These are phyloP conservation scores for Coemansia sp. DNA, from an alignment of 192 early-diverging fungal genomes.

Conservation along the genomic window DNA sequence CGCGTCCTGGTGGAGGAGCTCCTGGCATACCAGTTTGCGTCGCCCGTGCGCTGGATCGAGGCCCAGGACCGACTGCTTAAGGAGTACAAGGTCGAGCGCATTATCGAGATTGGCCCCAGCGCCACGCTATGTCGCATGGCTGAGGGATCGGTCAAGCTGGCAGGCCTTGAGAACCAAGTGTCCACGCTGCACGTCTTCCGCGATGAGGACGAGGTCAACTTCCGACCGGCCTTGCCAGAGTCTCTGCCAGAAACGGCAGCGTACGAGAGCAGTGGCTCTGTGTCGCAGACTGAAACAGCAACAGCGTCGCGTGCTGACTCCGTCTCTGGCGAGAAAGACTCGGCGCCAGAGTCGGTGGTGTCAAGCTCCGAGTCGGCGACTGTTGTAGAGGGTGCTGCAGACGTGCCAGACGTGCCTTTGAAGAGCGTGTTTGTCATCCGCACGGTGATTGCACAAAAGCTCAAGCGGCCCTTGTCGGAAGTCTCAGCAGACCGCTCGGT, in stretches of 20 bases:
- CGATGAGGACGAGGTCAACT: slow-evolving; percentile 33
- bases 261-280: background rate
- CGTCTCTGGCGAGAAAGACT: background rate
- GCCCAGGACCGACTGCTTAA: slow-evolving; percentile 89
- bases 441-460: slow-evolving; percentile 87
- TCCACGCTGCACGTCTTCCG: slow-evolving; percentile 26
- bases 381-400: slow-evolving; percentile 5
- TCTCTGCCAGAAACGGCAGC: background rate
- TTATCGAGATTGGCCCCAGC: slow-evolving; percentile 90
- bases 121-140: slow-evolving; percentile 96
- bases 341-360: slow-evolving; percentile 9
- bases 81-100: slow-evolving; percentile 74
- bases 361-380: background rate
- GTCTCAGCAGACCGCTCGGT: slow-evolving; percentile 63
- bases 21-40: slow-evolving; percentile 95
- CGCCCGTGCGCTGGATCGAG: slow-evolving; percentile 95
- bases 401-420: slow-evolving; percentile 74
- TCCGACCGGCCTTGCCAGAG: background rate
- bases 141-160: slow-evolving; percentile 79
- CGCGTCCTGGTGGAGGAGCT: slow-evolving; percentile 86
- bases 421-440: slow-evolving; percentile 81
- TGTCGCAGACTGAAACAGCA: background rate
- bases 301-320: background rate
- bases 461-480: slow-evolving; percentile 80
- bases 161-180: slow-evolving; percentile 23